Evolutionary conservation across 106 monocot genomes (phyloP).

Genomic region (Dendrobium catenatum): DNA sequence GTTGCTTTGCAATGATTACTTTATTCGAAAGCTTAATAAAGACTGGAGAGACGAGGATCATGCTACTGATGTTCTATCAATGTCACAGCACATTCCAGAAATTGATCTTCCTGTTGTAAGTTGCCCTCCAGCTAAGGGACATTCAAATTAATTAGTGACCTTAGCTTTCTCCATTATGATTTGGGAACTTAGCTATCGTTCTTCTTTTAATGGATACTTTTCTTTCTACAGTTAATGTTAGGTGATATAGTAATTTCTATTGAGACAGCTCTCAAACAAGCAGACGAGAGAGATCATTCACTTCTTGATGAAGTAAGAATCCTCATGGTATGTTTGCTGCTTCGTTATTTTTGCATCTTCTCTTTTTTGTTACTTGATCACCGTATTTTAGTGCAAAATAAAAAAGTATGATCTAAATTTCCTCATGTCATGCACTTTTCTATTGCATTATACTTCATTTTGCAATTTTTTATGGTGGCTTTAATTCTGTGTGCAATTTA

Average conservation of each 20-base stretch:
- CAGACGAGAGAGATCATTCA: constrained; percentile 67
- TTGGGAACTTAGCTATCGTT: neutral
- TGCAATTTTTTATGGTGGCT: neutral
- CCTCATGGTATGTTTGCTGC: constrained; percentile 45
- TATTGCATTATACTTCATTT: neutral
- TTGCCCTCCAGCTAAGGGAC: neutral
- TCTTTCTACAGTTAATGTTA: constrained; percentile 51
- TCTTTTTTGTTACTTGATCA: neutral
- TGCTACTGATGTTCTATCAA: constrained; percentile 81
- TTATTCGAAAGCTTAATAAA: constrained; percentile 78
- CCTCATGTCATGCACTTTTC: neutral
- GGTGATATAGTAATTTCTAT: constrained; percentile 85
- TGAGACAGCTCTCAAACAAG: constrained; percentile 85
- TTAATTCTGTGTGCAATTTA: neutral
- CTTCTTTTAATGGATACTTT: neutral
- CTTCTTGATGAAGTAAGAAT: constrained; percentile 88
- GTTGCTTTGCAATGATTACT: constrained; percentile 87
- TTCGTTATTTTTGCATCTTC: neutral
- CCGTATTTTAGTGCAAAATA: neutral
- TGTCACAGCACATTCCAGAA: constrained; percentile 85
- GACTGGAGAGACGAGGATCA: constrained; percentile 90
- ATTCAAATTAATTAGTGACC: neutral
- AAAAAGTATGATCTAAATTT: neutral
- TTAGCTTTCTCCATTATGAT: neutral
- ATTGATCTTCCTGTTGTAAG: constrained; percentile 86